Evolutionary conservation across 2,329 filamentous ascomycete genomes (phyloP).

Genomic region (Fusarium longipes): DNA sequence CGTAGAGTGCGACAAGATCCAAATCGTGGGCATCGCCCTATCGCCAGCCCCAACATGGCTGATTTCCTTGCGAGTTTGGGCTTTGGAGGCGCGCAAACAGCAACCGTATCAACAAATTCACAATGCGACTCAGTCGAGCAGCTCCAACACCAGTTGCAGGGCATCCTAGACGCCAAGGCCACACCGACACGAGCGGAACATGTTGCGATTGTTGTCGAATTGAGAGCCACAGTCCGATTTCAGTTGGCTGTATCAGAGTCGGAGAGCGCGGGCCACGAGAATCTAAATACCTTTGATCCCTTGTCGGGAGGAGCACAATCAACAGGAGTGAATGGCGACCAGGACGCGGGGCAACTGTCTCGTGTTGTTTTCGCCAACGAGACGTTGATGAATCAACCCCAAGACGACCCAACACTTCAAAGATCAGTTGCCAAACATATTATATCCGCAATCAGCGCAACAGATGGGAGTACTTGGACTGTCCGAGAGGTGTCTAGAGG

Average conservation of each 20-base stretch:
- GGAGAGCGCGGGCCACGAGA: conserved; percentile 53
- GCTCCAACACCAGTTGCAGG: conserved; percentile 58
- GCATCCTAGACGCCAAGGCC: conserved; percentile 56
- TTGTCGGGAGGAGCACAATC: conserved; percentile 47
- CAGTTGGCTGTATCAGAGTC: conserved; percentile 52
- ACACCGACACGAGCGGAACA: conserved; percentile 63
- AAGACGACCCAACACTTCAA: conserved; percentile 61
- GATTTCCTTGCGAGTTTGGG: conserved; percentile 55
- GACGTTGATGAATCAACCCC: conserved; percentile 60
- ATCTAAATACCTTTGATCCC: conserved; percentile 51
- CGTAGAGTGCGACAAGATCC: conserved; percentile 23
- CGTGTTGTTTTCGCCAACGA: conserved; percentile 59
- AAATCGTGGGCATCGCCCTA: neutral
- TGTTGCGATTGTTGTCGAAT: conserved; percentile 59
- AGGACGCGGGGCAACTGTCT: conserved; percentile 41
- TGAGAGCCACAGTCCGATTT: conserved; percentile 59
- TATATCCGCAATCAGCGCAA: conserved; percentile 54
- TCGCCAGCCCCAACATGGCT: conserved; percentile 46
- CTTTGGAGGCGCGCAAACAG: conserved; percentile 43
- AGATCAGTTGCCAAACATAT: conserved; percentile 62
- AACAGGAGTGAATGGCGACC: conserved; percentile 17
- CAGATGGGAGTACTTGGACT: conserved; percentile 63
- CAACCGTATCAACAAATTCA: conserved; percentile 36
- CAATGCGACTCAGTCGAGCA: conserved; percentile 56
- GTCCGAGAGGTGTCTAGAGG: conserved; percentile 58